Evolutionary conservation across 2,329 filamentous ascomycete genomes (phyloP).

Genomic region (Celoporthe dispersa): DNA sequence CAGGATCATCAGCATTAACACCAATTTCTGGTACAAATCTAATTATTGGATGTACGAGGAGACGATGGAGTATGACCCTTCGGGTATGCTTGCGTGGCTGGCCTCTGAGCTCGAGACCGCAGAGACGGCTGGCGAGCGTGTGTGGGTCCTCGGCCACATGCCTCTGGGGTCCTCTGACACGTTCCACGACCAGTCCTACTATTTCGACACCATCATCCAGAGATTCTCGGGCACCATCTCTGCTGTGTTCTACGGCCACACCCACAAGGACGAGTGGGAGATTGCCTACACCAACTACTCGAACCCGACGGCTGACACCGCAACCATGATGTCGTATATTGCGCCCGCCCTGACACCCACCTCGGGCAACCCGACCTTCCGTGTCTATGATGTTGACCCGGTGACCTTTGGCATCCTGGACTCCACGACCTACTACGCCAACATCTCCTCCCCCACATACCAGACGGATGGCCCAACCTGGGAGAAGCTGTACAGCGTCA

Average conservation of each 20-base stretch:
- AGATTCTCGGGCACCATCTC: conserved; percentile 59
- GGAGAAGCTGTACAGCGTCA: conserved; percentile 61
- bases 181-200: conserved; percentile 53
- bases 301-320: conserved; percentile 46
- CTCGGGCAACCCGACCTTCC: conserved; percentile 60
- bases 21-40: conserved; percentile 61
- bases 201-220: conserved; percentile 57
- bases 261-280: conserved; percentile 61
- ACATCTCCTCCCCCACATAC: conserved; percentile 51
- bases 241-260: conserved; percentile 59
- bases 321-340: conserved; percentile 57
- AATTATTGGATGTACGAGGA: conserved; percentile 61
- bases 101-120: conserved; percentile 57
- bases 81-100: conserved; percentile 57
- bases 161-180: conserved; percentile 54
- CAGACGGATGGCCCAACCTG: conserved; percentile 53
- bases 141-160: conserved; percentile 64
- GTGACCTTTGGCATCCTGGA: conserved; percentile 60
- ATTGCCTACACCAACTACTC: conserved; percentile 57
- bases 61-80: conserved; percentile 54
- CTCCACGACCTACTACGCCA: conserved; percentile 56
- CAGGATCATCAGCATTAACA: conserved; percentile 63
- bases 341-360: conserved; percentile 59
- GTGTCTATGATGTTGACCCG: conserved; percentile 62
- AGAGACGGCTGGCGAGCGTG: conserved; percentile 55